These are phyloP conservation scores for Fusarium nematophilum DNA, from an alignment of 2,329 filamentous ascomycete genomes.

Conservation along the genomic window DNA sequence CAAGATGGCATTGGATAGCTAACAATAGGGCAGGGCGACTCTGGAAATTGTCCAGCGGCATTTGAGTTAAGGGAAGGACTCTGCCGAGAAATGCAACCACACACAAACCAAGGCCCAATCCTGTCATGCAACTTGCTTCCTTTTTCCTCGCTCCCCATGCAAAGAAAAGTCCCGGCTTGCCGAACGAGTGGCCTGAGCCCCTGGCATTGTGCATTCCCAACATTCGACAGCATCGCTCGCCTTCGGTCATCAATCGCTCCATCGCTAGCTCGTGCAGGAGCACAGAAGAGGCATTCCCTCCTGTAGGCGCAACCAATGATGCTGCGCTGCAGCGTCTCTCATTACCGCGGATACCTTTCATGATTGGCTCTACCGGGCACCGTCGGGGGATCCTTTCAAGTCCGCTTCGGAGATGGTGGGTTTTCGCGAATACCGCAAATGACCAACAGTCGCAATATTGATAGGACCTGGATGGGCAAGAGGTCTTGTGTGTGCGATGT, in stretches of 20 bases:
- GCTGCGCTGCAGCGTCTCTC: constrained; percentile 6
- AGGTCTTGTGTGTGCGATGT: constrained; percentile 19
- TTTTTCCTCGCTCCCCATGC: neutral
- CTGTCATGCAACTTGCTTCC: constrained; percentile 6
- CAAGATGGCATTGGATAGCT: neutral
- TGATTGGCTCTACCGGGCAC: constrained; percentile 33
- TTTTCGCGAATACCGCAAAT: constrained; percentile 8
- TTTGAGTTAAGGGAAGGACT: too few species aligned
- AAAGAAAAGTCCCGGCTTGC: constrained; percentile 15
- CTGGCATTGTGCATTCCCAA: constrained; percentile 30
- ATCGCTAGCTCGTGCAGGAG: constrained; percentile 28
- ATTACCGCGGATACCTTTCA: neutral
- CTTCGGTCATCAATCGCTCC: neutral
- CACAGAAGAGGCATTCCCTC: constrained; percentile 18
- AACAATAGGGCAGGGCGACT: neutral
- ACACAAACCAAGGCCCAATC: constrained; percentile 21
- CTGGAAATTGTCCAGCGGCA: constrained; percentile 1
- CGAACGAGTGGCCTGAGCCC: constrained; percentile 43
- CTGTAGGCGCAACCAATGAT: constrained; percentile 23
- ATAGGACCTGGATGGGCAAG: constrained; percentile 24
- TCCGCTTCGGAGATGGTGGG: constrained; percentile 24
- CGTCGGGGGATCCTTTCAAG: constrained; percentile 13
- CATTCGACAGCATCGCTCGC: constrained; percentile 21
- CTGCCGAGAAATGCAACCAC: constrained; percentile 1
- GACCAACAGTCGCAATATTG: constrained; percentile 3